These are phyloP conservation scores for Colletotrichum simmondsii DNA, from an alignment of 2,329 filamentous ascomycete species.

Conservation along the genomic window DNA sequence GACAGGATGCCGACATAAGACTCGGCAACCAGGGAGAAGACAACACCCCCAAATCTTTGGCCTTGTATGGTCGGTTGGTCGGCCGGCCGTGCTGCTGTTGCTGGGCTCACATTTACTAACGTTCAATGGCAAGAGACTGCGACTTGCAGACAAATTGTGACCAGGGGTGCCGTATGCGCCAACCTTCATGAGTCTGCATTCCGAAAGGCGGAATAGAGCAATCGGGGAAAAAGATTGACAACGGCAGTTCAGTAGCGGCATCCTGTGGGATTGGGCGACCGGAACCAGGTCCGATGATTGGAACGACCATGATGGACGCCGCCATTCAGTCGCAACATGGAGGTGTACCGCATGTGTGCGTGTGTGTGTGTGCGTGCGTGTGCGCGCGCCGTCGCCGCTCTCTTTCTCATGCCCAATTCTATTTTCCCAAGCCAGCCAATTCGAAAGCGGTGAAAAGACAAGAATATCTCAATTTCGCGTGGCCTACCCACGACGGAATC, in stretches of 20 bases:
- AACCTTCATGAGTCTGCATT: constrained; percentile 5
- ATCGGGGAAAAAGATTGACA: constrained; percentile 1
- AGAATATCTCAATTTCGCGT: background rate
- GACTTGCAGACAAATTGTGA: background rate
- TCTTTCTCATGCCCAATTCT: background rate
- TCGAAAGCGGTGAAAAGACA: background rate
- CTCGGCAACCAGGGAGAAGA: constrained; percentile 1
- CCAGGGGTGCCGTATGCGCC: background rate
- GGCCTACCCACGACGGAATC: background rate
- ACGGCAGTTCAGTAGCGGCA: constrained; percentile 1
- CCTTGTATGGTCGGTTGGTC: background rate
- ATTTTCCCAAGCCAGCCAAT: background rate
- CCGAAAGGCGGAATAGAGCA: constrained; percentile 1
- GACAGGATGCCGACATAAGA: background rate
- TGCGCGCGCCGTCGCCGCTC: background rate
- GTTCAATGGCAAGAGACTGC: background rate
- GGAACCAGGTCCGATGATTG: constrained; percentile 8
- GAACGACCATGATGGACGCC: background rate
- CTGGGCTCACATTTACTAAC: background rate
- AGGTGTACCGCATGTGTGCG: background rate
- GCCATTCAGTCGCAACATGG: constrained; percentile 6
- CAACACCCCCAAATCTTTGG: background rate
- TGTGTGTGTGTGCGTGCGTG: too few species aligned
- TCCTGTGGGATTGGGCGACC: constrained; percentile 12
- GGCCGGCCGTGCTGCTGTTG: too few species aligned